Percentiles rank a stretch among this genome's conserved stretches.
Conservation (phyloP, 306 rosid species). For the Medicago truncatula region DNA sequence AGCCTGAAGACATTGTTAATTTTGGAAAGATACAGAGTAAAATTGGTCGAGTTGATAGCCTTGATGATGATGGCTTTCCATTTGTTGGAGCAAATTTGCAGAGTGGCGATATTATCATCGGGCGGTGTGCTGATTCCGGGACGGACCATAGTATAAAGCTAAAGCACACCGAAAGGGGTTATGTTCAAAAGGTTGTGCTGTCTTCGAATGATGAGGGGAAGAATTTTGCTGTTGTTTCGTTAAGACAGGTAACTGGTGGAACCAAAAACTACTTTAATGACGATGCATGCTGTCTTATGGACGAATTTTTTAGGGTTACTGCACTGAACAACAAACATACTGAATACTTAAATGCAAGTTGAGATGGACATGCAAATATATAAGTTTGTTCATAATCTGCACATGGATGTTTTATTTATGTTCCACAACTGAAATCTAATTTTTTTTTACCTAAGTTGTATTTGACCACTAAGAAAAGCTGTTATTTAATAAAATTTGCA, state of each 20-base stretch:
- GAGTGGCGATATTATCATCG: conserved; percentile 88
- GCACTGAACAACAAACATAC: conserved; percentile 14
- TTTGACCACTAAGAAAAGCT: conserved; percentile 26
- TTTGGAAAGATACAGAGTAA: conserved; percentile 90
- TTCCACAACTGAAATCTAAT: conserved; percentile 32
- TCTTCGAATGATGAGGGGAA: conserved; percentile 96
- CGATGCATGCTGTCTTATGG: conserved; percentile 5
- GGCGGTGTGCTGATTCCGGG: conserved; percentile 89
- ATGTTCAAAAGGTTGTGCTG: conserved; percentile 90
- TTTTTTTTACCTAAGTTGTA: conserved; percentile 7
- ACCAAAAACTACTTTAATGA: conserved; percentile 3
- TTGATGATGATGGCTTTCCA: conserved; percentile 95
- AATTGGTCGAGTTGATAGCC: conserved; percentile 90
- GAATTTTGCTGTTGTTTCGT: conserved; percentile 86
- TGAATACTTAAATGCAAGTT: background rate
- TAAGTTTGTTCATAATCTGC: too few relatives aligned
- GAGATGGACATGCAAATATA: conserved; percentile 9
- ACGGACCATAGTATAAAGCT: conserved; percentile 86
- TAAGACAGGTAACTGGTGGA: conserved; percentile 77
- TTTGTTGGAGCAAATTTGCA: conserved; percentile 85
- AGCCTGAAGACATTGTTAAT: conserved; percentile 74
- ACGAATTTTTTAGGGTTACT: background rate
- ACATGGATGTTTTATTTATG: conserved; percentile 33
- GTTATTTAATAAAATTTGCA: conserved; percentile 41
- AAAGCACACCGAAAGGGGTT: conserved; percentile 93